Percentiles rank a stretch among this genome's conserved stretches.
Conservation (phyloP, 2,329 filamentous ascomycete species). For the Colletotrichum euphorbiae region DNA sequence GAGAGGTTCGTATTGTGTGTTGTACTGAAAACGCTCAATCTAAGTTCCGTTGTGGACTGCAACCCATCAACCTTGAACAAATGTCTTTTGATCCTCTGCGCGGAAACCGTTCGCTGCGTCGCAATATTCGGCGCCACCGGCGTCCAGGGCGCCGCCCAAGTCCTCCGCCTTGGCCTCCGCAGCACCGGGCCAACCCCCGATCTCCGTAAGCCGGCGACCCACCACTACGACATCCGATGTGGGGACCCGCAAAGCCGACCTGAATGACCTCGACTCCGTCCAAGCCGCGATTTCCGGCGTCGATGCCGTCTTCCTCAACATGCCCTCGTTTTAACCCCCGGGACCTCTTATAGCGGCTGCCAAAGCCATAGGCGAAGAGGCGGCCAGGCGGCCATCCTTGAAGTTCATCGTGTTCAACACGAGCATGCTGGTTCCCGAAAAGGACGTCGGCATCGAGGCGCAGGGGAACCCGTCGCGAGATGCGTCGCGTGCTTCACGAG, state of each 20-base stretch:
- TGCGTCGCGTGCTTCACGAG: conserved; percentile 47
- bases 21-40: no score
- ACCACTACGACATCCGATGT: conserved; percentile 20
- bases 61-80: no score
- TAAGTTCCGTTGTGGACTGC: no score
- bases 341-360: conserved; percentile 66
- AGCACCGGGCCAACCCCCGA: conserved; percentile 43
- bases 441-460: conserved; percentile 41
- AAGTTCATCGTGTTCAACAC: conserved; percentile 45
- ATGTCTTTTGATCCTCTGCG: no score
- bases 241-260: conserved; percentile 43
- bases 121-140: conserved; percentile 46
- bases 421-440: conserved; percentile 45
- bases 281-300: conserved; percentile 31
- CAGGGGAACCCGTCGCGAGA: conserved; percentile 46
- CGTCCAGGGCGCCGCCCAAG: conserved; percentile 45
- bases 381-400: conserved; percentile 63
- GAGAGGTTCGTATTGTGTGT: no score
- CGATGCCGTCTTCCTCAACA: conserved; percentile 44
- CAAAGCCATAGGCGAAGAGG: conserved; percentile 64
- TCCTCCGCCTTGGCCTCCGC: conserved; percentile 42
- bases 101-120: conserved; percentile 24
- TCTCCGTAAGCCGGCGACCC: conserved; percentile 45
- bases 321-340: conserved; percentile 44
- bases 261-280: conserved; percentile 36